A percentile compares a stretch with the other conserved stretches of the same genome.
Evolutionary conservation across 768 basidiomycete genomes (phyloP).

Genomic region (Suillus placidus): DNA sequence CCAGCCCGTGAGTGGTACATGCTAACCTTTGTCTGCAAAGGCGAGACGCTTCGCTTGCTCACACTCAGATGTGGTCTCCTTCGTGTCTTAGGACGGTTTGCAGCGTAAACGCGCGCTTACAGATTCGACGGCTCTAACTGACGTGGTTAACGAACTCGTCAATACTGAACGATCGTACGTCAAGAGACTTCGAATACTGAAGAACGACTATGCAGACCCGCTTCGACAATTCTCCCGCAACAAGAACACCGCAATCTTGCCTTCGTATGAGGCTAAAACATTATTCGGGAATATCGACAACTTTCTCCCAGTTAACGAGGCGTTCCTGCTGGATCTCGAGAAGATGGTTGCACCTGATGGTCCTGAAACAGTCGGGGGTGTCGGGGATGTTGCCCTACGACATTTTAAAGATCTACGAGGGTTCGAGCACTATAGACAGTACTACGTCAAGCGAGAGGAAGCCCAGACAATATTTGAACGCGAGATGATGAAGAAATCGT

Average conservation of each 20-base stretch:
- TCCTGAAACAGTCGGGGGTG: conserved; percentile 53
- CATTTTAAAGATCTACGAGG: conserved; percentile 86
- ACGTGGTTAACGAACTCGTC: conserved; percentile 84
- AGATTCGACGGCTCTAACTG: conserved; percentile 64
- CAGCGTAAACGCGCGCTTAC: conserved; percentile 62
- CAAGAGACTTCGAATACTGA: conserved; percentile 77
- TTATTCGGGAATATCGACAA: conserved; percentile 95
- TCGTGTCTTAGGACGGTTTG: conserved; percentile 27
- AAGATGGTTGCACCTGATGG: conserved; percentile 71
- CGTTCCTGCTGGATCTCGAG: conserved; percentile 83
- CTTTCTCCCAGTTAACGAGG: conserved; percentile 86
- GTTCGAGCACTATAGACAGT: conserved; percentile 90
- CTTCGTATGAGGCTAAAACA: conserved; percentile 87
- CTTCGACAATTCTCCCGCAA: conserved; percentile 82
- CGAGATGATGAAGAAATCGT: conserved; percentile 78
- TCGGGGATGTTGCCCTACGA: conserved; percentile 83
- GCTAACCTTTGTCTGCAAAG: neutral
- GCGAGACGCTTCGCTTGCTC: conserved; percentile 5
- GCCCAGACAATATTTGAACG: conserved; percentile 86
- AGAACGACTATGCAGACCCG: conserved; percentile 89
- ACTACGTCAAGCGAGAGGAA: conserved; percentile 91
- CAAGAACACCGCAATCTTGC: conserved; percentile 86
- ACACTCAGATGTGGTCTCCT: conserved; percentile 5
- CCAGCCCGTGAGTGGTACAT: conserved; percentile 46
- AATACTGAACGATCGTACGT: conserved; percentile 91